Evolutionary conservation across 352 stramenopile genomes (phyloP).

Genomic region (Pythium chondricola): DNA sequence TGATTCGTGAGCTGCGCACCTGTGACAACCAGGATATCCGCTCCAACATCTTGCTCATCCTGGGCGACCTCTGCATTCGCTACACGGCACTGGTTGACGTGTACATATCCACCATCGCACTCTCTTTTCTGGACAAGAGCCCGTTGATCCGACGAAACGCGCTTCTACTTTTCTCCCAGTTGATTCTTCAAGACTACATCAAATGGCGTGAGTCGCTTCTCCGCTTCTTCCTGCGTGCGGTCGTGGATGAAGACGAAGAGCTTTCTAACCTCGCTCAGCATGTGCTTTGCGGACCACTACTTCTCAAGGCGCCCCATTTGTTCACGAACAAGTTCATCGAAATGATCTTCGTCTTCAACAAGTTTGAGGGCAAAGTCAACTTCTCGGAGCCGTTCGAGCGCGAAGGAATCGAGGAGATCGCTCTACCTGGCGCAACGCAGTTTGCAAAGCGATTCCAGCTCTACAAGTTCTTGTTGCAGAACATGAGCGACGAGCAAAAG

Average conservation of each 20-base stretch:
- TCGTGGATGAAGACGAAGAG: slow-evolving; percentile 92
- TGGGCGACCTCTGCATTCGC: slow-evolving; percentile 94
- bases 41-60: slow-evolving; percentile 95
- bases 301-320: slow-evolving; percentile 90
- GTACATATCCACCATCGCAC: slow-evolving; percentile 94
- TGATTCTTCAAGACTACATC: slow-evolving; percentile 98
- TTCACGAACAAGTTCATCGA: slow-evolving; percentile 97
- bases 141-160: slow-evolving; percentile 90
- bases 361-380: slow-evolving; percentile 52
- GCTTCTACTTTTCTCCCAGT: slow-evolving; percentile 92
- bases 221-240: slow-evolving; percentile 92
- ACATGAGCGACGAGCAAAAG: slow-evolving; percentile 96
- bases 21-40: slow-evolving; percentile 81
- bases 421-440: slow-evolving; percentile 42
- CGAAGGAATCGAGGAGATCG: slow-evolving; percentile 57
- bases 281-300: slow-evolving; percentile 87
- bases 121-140: slow-evolving; percentile 88
- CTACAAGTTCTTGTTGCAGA: slow-evolving; percentile 92
- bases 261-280: slow-evolving; percentile 91
- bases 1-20: slow-evolving; percentile 92
- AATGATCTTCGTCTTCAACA: slow-evolving; percentile 96
- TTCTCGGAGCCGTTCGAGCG: slow-evolving; percentile 59
- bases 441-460: slow-evolving; percentile 79
- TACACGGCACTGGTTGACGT: slow-evolving; percentile 96
- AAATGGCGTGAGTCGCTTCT: slow-evolving; percentile 97